Evolutionary conservation across 23 red algal species (phyloP).

Genomic region (Gracilaria gracilis): DNA sequence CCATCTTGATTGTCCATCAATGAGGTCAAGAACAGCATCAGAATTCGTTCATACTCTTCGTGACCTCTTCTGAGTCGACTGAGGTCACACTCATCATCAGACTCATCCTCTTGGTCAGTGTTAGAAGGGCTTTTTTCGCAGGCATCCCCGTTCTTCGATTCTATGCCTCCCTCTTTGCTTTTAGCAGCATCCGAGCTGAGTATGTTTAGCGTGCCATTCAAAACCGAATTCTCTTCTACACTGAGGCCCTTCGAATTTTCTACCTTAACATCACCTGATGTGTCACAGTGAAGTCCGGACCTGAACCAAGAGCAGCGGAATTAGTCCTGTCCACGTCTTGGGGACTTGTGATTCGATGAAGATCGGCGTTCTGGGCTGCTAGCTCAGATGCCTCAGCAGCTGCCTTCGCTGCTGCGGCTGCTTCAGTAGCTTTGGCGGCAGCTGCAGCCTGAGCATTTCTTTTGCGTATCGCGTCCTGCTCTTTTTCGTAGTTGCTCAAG

Average conservation of each 20-base stretch:
- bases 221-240: background rate
- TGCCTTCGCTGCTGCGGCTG: constrained; percentile 8
- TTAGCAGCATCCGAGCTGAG: background rate
- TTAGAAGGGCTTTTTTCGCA: background rate
- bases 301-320: background rate
- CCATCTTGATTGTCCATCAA: background rate
- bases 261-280: background rate
- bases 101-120: background rate
- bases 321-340: background rate
- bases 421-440: constrained; percentile 12
- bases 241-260: background rate
- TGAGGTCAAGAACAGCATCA: background rate
- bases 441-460: constrained; percentile 28
- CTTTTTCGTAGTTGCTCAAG: constrained; percentile 36
- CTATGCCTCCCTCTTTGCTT: background rate
- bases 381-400: constrained; percentile 17
- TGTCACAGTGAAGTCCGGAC: background rate
- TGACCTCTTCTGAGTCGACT: constrained; percentile 10
- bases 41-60: constrained; percentile 26
- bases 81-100: constrained; percentile 2
- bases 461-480: constrained; percentile 49
- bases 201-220: background rate
- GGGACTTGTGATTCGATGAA: constrained; percentile 11
- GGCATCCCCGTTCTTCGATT: background rate
- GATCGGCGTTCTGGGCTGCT: background rate